Percentiles rank a stretch among this genome's conserved stretches.
Conservation (phyloP, 2,329 filamentous ascomycete species). For the Colletotrichum sp. region DNA sequence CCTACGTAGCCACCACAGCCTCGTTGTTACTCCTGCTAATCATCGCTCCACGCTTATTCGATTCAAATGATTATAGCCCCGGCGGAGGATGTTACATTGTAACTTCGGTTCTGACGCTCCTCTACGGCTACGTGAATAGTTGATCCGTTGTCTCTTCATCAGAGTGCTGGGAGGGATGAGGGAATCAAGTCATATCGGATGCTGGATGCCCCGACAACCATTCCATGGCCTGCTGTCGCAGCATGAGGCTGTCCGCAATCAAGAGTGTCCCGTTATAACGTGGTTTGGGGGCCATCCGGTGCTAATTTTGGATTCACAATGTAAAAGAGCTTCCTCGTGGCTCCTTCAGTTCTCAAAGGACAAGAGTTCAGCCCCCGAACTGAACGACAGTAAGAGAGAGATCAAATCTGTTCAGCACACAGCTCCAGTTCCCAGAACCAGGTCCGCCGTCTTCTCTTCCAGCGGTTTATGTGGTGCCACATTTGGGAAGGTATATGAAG, state of each 20-base stretch:
- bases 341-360: not conserved
- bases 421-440: fast-evolving
- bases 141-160: not conserved
- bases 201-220: not conserved
- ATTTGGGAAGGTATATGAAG: not conserved
- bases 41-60: too few relatives aligned
- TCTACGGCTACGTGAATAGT: too few relatives aligned
- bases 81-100: too few relatives aligned
- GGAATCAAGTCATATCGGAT: not conserved
- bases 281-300: not conserved
- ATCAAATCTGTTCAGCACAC: fast-evolving
- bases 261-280: fast-evolving
- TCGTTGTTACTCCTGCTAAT: too few relatives aligned
- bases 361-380: not conserved
- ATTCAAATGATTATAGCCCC: fast-evolving
- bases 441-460: fast-evolving
- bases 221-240: not conserved
- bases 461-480: not conserved
- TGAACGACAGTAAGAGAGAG: fast-evolving
- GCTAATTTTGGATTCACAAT: not conserved
- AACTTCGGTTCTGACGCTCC: too few relatives aligned
- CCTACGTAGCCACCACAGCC: too few relatives aligned
- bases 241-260: not conserved
- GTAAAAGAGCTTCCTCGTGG: fast-evolving
- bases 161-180: not conserved